These are phyloP conservation scores for Talaromyces sp. DNA, from an alignment of 2,329 filamentous ascomycete species.

Conservation along the genomic window DNA sequence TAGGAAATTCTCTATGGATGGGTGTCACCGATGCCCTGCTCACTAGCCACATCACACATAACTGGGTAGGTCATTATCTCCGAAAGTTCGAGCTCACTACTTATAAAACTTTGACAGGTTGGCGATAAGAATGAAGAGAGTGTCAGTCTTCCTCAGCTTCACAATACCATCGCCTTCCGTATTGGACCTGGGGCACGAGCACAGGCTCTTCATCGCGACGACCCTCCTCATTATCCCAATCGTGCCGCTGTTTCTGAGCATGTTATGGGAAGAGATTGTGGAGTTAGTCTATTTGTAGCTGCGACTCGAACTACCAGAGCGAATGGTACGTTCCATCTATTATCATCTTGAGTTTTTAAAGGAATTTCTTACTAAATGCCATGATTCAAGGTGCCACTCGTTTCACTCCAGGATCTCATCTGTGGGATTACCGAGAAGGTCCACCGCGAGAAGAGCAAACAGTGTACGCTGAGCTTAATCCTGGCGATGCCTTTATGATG, in stretches of 20 bases:
- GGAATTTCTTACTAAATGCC: not conserved
- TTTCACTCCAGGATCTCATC: constrained; percentile 2
- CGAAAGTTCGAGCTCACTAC: not conserved
- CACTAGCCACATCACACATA: not conserved
- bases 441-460: not conserved
- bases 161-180: constrained; percentile 3
- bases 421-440: not conserved
- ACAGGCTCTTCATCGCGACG: not conserved
- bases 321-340: not conserved
- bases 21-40: not conserved
- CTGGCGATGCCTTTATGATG: constrained; percentile 2
- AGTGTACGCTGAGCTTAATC: not conserved
- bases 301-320: not conserved
- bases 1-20: not conserved
- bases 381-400: constrained; percentile 1
- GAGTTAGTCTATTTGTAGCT: not conserved
- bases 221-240: not conserved
- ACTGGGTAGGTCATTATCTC: not conserved
- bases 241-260: not conserved
- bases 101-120: not conserved
- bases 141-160: not conserved
- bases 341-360: not conserved
- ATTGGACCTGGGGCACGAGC: constrained; percentile 2
- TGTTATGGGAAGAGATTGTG: not conserved
- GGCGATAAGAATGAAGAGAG: not conserved